A percentile compares a stretch with the other conserved stretches of the same genome.
Conservation (phyloP, 768 basidiomycete genomes). For the Amanita molliuscula region DNA sequence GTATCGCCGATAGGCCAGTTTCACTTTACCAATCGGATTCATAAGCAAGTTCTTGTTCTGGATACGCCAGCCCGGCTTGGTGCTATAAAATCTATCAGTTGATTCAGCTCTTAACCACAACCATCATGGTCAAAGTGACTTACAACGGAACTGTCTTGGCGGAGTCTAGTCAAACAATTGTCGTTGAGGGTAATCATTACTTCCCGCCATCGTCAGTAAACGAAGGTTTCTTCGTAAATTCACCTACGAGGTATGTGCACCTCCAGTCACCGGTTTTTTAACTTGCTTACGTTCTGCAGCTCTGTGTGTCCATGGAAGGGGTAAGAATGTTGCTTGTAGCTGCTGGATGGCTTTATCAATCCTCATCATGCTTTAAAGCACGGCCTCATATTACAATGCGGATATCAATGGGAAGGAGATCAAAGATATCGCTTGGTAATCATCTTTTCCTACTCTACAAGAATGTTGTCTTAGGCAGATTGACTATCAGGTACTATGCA, state of each 20-base stretch:
- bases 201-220: constrained; percentile 53
- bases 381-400: constrained; percentile 58
- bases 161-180: constrained; percentile 40
- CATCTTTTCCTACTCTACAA: constrained; percentile 9
- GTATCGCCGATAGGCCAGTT: too few relatives aligned
- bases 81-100: too few relatives aligned
- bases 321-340: constrained; percentile 22
- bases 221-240: constrained; percentile 33
- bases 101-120: background rate
- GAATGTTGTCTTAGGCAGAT: background rate
- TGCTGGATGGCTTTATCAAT: background rate
- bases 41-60: too few relatives aligned
- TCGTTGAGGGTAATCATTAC: constrained; percentile 64
- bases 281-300: constrained; percentile 17
- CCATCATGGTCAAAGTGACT: constrained; percentile 37
- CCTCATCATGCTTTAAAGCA: constrained; percentile 20
- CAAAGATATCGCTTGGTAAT: constrained; percentile 60
- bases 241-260: constrained; percentile 30
- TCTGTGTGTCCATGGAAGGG: constrained; percentile 66
- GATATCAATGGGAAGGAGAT: constrained; percentile 35
- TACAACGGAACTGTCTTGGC: constrained; percentile 46
- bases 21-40: too few relatives aligned
- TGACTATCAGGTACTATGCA: constrained; percentile 54
- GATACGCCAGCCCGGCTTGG: too few relatives aligned
- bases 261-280: background rate